Base-by-base conservation (phyloP, 768 basidiomycete genomes). In the Termitomyces sp. region DNA sequence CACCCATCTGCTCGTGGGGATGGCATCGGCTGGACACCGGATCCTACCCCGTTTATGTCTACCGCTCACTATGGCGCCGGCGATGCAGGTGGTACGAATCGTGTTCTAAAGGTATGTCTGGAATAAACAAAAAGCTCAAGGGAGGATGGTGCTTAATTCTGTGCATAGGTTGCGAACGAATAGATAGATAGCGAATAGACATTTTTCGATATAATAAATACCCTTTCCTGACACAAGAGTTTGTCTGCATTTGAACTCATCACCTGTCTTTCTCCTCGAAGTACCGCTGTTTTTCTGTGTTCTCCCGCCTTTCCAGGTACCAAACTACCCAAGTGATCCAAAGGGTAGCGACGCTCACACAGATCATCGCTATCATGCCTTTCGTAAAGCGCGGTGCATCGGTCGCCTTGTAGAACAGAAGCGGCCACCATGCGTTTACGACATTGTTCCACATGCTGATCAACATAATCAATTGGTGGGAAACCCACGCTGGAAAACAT, bases 371-470 rank as follows among this genome's bases (percentile, higher is more conserved):
- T 63, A 84, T 83, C 83, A 87, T 84, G 23, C 87, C 88, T 58
- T 82, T 88, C 18, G 67, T 76, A 70, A 89, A 90, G 28, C 72
- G 72, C 5, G 89, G 88, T 5, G 86, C 87, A 54, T 89, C 84
- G 28, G 85, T 85, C 5, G 87, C 86, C n/a, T 82, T 84, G 70
- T 89, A 89, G 68, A 87, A 84, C 23, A 89, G 77, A 8, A 87
- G 75, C 48, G 85, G 79, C 85, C 85, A 88, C 85, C 84, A 86
- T 0, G 85, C 84, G 65, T 87, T 86, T 48, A 88, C 69, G 36
- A 77, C 82, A 66, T 87, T 87, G 71, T 82, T 86, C 79, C 85
- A 87, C 82, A 86, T 84, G 69, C 85, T 85, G 63, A 28, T 57
- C 3, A 32, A 50, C 28, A 8, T 3, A 3, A 30, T 57, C 49